phyloP scores from a whole-genome alignment of 805 yeast species.

The Komagataella phaffii region DNA sequence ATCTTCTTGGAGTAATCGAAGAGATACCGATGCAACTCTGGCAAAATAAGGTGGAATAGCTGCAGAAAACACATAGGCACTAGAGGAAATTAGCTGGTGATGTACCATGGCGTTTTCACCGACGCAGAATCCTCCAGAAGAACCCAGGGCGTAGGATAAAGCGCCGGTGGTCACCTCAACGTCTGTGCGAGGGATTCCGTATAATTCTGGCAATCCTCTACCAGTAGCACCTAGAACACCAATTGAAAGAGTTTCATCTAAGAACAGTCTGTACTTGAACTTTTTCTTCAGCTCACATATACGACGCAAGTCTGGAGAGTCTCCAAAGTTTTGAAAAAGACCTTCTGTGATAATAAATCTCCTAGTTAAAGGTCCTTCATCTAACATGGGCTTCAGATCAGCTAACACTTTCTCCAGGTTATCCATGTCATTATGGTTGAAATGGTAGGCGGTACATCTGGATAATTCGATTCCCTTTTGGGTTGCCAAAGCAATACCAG shows the following conservation, averaged over 20 bases:
- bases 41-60: slow-evolving; percentile 90
- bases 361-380: slow-evolving; percentile 70
- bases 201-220: slow-evolving; percentile 73
- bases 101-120: slow-evolving; percentile 75
- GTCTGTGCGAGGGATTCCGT: slow-evolving; percentile 49
- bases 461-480: slow-evolving; percentile 85
- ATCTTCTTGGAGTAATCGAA: slow-evolving; percentile 13
- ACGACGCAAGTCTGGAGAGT: slow-evolving; percentile 54
- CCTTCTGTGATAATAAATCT: slow-evolving; percentile 90
- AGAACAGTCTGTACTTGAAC: slow-evolving; percentile 73
- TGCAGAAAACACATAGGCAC: slow-evolving; percentile 89
- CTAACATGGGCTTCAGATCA: slow-evolving; percentile 45
- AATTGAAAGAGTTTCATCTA: slow-evolving; percentile 80
- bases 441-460: slow-evolving; percentile 76
- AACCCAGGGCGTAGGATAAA: slow-evolving; percentile 65
- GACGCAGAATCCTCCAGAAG: slow-evolving; percentile 90
- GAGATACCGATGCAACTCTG: slow-evolving; percentile 33
- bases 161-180: slow-evolving; percentile 83
- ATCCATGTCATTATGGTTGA: slow-evolving; percentile 77
- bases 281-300: slow-evolving; percentile 64
- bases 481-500: slow-evolving; percentile 57
- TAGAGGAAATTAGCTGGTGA: slow-evolving; percentile 84
- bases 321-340: slow-evolving; percentile 70
- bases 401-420: slow-evolving; percentile 60
- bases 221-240: slow-evolving; percentile 83